Conservation (phyloP, 257 asterid species). For the Solanum clarkiae region DNA sequence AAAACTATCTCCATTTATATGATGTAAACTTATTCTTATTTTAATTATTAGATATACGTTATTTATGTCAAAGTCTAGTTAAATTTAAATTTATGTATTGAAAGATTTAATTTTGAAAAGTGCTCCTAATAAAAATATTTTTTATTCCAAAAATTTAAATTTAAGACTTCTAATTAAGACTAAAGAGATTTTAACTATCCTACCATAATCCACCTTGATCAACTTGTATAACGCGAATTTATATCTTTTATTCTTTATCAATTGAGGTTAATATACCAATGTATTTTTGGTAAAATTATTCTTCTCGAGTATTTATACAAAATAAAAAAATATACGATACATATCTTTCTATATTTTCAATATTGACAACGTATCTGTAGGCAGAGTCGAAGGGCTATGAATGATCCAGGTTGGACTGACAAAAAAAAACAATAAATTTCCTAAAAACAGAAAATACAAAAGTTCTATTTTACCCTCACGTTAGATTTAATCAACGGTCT, state of each 20-base stretch:
- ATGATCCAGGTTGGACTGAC: neutral
- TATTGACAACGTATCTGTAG: neutral
- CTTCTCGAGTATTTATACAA: no score
- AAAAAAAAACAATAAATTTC: neutral
- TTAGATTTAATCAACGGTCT: neutral
- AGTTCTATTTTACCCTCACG: neutral
- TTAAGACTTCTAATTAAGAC: neutral
- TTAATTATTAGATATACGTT: no score
- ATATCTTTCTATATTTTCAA: no score
- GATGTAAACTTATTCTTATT: no score
- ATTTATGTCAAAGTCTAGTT: neutral
- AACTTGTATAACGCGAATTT: neutral
- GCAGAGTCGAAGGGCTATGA: neutral
- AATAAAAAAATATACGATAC: no score
- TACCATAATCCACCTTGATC: neutral
- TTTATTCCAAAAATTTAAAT: neutral
- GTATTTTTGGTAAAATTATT: no score
- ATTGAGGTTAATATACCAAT: neutral
- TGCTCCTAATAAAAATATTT: neutral
- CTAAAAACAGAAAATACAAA: neutral
- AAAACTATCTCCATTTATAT: neutral
- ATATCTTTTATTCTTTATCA: neutral
- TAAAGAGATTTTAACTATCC: fast-evolving
- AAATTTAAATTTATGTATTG: neutral
- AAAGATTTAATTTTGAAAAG: neutral